Base-by-base conservation (phyloP, 805 yeast genomes). In the Suhomyces prunicola region DNA sequence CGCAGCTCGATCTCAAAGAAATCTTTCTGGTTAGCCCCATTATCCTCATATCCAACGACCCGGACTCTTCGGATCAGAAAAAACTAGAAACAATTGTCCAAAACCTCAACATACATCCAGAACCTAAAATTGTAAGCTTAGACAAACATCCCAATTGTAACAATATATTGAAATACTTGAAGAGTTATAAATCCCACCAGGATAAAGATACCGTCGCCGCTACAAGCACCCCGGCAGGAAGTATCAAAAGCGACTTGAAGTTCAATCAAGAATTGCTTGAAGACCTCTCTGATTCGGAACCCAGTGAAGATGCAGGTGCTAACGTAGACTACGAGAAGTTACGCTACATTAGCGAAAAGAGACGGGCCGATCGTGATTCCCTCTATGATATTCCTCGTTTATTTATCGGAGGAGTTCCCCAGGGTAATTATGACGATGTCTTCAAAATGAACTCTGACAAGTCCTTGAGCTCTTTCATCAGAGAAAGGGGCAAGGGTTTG, bases 321-420 rank as follows among this genome's bases (percentile, higher is more conserved):
- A 17, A 39, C 19, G 24, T 48, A 10, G 50, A 39, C 5, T 46
- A 40, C 39, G 42, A 29, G n/a, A 39, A 36, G 13, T 36, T 42
- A 13, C 40, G 41, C n/a, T 35, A 27, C 26, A 13, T 24, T 4
- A 7, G 26, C n/a, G 50, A 46, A 23, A 45, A 12, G n/a, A 36
- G 10, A 13, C 22, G 6, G 9, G 48, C 48, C 27, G 45, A 42
- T 13, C 22, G 48, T 31, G 27, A 46, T 9, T 29, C 48, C 17
- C 31, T 35, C 19, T 53, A 57, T 17, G 62, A 63, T 45, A 65
- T 71, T 27, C 76, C 75, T 1, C 60, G 73, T 10, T 54, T 72
- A 40, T 70, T 72, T 52, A 62, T 72, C 22, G 71, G 67, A 10
- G 76, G 75, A 1, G 50, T 57, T 31, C 76, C 76, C 3, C 54